Base-by-base conservation (phyloP, 768 basidiomycete species). In the Heimioporus sp. region DNA sequence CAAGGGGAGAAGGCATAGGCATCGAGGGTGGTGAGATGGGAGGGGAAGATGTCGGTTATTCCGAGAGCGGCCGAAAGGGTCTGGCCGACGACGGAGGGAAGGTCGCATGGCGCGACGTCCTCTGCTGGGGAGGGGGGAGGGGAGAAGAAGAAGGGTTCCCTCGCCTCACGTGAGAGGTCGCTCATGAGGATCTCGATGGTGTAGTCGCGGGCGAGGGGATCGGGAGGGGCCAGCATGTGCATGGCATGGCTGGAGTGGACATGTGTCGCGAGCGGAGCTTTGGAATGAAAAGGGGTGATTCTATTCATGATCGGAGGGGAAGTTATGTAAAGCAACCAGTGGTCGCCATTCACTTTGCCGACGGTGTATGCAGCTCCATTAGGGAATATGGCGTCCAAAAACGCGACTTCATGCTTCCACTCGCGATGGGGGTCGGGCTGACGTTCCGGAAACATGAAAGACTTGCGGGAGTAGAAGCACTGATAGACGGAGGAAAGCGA, bases 111-210 rank as follows among this genome's bases (percentile, higher is more conserved):
- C 35, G 80, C 73, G 21, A 80, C 83, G 55, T 81, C 85, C 9
- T 74, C 72, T 46, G 76, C 73, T 3, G 86, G 81, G 20, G 72
- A 70, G 52, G 69, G 63, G 19, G 70, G 65, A n/a, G 65, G 54
- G 24, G 63, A 65, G 58, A 64, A 81, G 77, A 85, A 87, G 78
- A 99, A 99, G 1, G 86, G 81, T 16, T 76, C 73, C 49, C 92
- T 82, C n/a, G 88, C 88, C 37, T 76, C 67, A 10, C 86, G 80
- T 15, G 87, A 81, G 17, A 99, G 82, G 58, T 90, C 81, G 46
- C 92, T 92, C 97, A 99, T 99, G 64, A 98, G 84, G 65, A 99
- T 94, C 73, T 99, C 97, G 66, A 99, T 88, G 44, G 97, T 98
- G 65, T 87, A 94, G 71, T 98, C 97, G 55, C 81, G 81, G n/a